Conservation (phyloP, 495 filamentous ascomycete genomes). For the Daldinia caldariorum region DNA sequence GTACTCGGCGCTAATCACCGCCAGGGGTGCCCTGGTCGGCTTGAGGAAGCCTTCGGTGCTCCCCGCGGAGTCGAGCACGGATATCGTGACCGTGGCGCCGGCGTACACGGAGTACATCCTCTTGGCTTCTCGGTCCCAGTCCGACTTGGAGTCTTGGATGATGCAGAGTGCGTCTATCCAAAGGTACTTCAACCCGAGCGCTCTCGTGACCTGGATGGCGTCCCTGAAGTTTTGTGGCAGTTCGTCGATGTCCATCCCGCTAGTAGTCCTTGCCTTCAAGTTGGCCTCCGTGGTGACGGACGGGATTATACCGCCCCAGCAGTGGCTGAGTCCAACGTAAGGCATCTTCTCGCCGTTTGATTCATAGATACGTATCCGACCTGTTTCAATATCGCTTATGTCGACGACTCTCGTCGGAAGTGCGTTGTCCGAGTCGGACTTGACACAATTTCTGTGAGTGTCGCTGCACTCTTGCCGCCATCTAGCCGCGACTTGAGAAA, state of each 20-base stretch:
- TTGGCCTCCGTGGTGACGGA: slow-evolving; percentile 18
- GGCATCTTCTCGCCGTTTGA: slow-evolving; percentile 18
- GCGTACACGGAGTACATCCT: slow-evolving; percentile 43
- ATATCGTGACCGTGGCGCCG: slow-evolving; percentile 35
- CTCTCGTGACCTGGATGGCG: slow-evolving; percentile 42
- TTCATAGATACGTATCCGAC: slow-evolving; percentile 19
- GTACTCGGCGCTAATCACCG: slow-evolving; percentile 20
- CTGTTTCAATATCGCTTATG: slow-evolving; percentile 13
- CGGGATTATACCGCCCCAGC: slow-evolving; percentile 34
- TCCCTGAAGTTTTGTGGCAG: slow-evolving; percentile 46
- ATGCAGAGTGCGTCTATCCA: slow-evolving; percentile 53
- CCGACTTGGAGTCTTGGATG: slow-evolving; percentile 41
- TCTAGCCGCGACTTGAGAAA: neutral
- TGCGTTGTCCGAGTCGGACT: neutral
- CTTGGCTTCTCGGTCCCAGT: slow-evolving; percentile 38
- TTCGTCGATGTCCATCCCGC: slow-evolving; percentile 20
- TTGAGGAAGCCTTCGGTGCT: slow-evolving; percentile 37
- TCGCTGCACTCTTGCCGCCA: slow-evolving; percentile 21
- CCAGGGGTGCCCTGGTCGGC: slow-evolving; percentile 9
- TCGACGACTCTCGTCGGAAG: slow-evolving; percentile 38
- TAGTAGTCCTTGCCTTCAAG: neutral
- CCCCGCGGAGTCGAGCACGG: slow-evolving; percentile 26
- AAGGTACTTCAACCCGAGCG: slow-evolving; percentile 40
- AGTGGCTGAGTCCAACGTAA: slow-evolving; percentile 33
- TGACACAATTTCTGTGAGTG: slow-evolving; percentile 16